These are phyloP conservation scores for Coprinellus micaceus DNA, from an alignment of 768 basidiomycete genomes.

Conservation along the genomic window DNA sequence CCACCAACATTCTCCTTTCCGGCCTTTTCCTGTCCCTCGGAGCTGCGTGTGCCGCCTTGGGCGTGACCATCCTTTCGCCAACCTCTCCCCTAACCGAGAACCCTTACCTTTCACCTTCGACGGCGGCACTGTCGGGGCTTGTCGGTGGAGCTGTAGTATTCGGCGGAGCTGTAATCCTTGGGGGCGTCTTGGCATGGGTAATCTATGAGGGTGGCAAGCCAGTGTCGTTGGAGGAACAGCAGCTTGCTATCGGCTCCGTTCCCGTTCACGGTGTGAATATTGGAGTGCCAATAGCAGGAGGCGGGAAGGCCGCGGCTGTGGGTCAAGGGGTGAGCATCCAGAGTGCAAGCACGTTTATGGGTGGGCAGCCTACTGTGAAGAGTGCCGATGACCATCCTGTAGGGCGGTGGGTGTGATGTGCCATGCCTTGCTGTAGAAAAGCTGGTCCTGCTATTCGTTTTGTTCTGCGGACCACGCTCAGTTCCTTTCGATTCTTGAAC, in stretches of 20 bases:
- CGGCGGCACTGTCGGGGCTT: not conserved
- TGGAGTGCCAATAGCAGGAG: not conserved
- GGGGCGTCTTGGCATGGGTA: not conserved
- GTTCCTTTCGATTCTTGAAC: too few species aligned
- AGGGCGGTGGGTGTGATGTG: not conserved
- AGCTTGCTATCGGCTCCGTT: not conserved
- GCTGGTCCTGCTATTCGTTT: too few species aligned
- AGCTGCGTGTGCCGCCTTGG: not conserved
- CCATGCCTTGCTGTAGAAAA: too few species aligned
- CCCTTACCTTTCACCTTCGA: not conserved
- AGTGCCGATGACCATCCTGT: not conserved
- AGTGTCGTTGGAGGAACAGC: not conserved
- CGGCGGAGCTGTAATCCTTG: not conserved
- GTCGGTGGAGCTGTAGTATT: not conserved
- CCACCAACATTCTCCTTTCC: not conserved
- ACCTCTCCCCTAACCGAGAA: not conserved
- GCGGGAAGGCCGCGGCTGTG: not conserved
- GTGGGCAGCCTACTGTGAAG: not conserved
- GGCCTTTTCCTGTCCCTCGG: not conserved
- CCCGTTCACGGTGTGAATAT: not conserved
- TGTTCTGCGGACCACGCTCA: too few species aligned
- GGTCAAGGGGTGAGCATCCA: not conserved
- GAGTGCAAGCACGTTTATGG: not conserved
- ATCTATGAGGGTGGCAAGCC: constrained; percentile 1
- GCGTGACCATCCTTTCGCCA: not conserved